Conservation (phyloP, 192 early-diverging fungal species). For the Coemansia sp. region DNA sequence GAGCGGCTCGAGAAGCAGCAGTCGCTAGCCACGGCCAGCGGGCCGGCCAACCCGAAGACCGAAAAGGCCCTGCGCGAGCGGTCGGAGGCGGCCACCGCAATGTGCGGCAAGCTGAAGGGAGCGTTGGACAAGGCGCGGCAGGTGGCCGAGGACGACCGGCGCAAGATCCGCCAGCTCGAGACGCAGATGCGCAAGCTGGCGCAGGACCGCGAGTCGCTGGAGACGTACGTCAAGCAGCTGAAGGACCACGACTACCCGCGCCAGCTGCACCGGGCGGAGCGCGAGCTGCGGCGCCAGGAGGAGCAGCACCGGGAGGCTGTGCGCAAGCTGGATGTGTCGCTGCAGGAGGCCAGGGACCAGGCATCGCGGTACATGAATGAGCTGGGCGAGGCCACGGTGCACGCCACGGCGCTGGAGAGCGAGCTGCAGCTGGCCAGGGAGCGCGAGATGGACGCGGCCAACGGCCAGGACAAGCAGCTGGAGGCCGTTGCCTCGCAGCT, state of each 20-base stretch:
- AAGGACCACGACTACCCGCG: slow-evolving; percentile 32
- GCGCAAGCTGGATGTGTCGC: slow-evolving; percentile 23
- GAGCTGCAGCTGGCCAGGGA: slow-evolving; percentile 39
- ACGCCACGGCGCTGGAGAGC: slow-evolving; percentile 43
- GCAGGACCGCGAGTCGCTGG: slow-evolving; percentile 31
- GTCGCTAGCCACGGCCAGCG: not conserved
- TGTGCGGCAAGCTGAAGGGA: slow-evolving; percentile 26
- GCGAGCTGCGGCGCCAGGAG: slow-evolving; percentile 30
- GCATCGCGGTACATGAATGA: slow-evolving; percentile 43
- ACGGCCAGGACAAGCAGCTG: slow-evolving; percentile 23
- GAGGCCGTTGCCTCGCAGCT: slow-evolving; percentile 24
- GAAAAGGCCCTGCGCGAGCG: slow-evolving; percentile 34
- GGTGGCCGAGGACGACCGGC: slow-evolving; percentile 26
- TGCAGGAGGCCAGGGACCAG: slow-evolving; percentile 41
- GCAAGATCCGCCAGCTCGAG: slow-evolving; percentile 30
- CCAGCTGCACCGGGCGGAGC: slow-evolving; percentile 16
- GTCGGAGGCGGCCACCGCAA: slow-evolving; percentile 31
- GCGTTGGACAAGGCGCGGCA: slow-evolving; percentile 26
- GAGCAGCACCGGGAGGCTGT: slow-evolving; percentile 37
- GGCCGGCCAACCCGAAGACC: slow-evolving; percentile 17
- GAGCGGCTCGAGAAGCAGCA: slow-evolving; percentile 33
- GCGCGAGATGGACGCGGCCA: slow-evolving; percentile 10
- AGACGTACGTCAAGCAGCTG: slow-evolving; percentile 22
- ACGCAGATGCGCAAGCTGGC: slow-evolving; percentile 30
- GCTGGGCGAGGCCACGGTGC: slow-evolving; percentile 47